These are phyloP conservation scores for Dryas integrifolia DNA, from an alignment of 331 rosid genomes.

Conservation along the genomic window DNA sequence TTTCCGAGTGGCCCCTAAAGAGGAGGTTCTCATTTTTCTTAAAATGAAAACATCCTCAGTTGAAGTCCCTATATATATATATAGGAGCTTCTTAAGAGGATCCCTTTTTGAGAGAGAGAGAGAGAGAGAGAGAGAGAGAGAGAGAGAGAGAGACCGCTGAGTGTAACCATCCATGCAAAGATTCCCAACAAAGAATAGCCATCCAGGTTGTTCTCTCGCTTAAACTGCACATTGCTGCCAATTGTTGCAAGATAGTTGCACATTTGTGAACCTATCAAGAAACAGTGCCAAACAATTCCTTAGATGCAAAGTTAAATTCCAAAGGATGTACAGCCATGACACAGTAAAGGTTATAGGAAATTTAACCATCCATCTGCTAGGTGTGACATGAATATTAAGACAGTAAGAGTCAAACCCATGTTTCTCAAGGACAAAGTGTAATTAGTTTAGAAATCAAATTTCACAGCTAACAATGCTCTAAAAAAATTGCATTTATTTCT, in stretches of 20 bases:
- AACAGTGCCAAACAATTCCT: conserved; percentile 12
- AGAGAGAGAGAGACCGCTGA: conserved; percentile 65
- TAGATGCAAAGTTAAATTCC: conserved; percentile 18
- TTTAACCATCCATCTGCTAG: background rate
- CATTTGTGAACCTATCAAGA: conserved; percentile 87
- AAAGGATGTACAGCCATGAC: conserved; percentile 17
- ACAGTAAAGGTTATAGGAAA: background rate
- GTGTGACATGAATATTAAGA: background rate
- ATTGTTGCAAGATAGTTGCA: conserved; percentile 90
- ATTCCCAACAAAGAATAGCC: conserved; percentile 74
- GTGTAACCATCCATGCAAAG: conserved; percentile 80
- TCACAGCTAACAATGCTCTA: background rate
- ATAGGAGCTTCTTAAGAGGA: background rate
- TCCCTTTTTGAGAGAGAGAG: conserved; percentile 14
- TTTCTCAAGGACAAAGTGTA: background rate
- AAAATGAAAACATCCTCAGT: background rate
- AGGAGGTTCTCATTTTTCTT: too few relatives aligned
- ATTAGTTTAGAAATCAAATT: background rate
- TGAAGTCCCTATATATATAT: background rate
- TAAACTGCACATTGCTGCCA: conserved; percentile 84
- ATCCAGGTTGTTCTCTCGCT: conserved; percentile 80
- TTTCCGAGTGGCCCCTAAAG: too few relatives aligned
- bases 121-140: conserved; percentile 24
- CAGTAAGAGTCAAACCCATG: background rate
- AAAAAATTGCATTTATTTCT: background rate